Evolutionary conservation across 1,284 basidiomycete genomes (phyloP), one percentile per base, ranked within the genome.

Genomic region (Apiotrichum laibachii): DNA sequence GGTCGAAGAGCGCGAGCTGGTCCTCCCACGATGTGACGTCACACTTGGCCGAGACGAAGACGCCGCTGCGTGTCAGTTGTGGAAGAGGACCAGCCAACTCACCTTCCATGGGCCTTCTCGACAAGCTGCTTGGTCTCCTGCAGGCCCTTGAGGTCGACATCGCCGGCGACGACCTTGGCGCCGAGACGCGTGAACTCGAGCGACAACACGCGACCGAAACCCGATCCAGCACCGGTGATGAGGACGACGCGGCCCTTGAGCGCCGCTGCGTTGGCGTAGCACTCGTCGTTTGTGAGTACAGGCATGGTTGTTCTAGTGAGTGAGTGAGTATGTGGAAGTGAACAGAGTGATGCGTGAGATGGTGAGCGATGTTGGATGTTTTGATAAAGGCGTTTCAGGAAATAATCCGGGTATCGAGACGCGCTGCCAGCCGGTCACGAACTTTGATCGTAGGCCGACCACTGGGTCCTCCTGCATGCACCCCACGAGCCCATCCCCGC

Each of bases 201-300:
- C 7, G 44, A n/a, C 19, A 40, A 19, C 15, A n/a, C 53, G 44
- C 53, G 53, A 37, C 53, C 53, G 16, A 54, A 54, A 7, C 53
- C 53, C 10, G 34, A 37, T 10, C 53, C 53, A 18, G 44, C 53
- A 35, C 53, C 53, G 2, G 53, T 54, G 45, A 54, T 46, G n/a
- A 54, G 34, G 10, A 47, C 26, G 21, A 40, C 26, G 21, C 53
- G 53, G 3, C 45, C 53, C 10, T n/a, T n/a, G 53, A 54, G 34
- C 26, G 86, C 85, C 11, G 13, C 31, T 6, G 45, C 53, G 22
- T 54, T 21, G 7, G 44, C 53, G 45, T 47, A 54, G 53, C 44
- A 55, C 40, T 55, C 18, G 15, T 21, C 11, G 15, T 18, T 47
- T 12, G 48, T 26, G 35, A 54, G 22, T 2, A 35, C n/a, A 16